Evolutionary conservation across 305 asterid species (phyloP), one percentile per base, ranked within the genome.

Genomic region (Rubia peregrina): DNA sequence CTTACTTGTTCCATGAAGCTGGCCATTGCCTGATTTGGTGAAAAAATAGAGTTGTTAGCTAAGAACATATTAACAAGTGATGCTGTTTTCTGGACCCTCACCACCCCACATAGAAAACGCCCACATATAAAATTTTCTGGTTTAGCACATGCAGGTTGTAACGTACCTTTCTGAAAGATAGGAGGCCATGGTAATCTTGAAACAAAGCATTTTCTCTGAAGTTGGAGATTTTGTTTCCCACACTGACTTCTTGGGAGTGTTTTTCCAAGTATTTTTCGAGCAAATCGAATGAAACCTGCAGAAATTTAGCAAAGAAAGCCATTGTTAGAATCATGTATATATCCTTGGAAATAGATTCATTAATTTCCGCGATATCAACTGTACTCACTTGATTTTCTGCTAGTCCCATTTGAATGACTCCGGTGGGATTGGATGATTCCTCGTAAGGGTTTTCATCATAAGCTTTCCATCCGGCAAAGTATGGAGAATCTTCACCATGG

Each of bases 401-500:
- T 70, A 91, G 84, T 26, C 98, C 97, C 96, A 91, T 91, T 61
- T 91, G 97, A 17, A 91, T 85, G 46, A 91, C 96, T 17, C 97
- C 97, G 12, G 75, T 66, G 10, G 98, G 92, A 61, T 91, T 91
- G 14, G 36, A 24, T 0, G 62, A 0, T 72, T 85, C 89, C 77
- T 91, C 77, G 67, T 88, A 91, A 51, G 95, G 95, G 78, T 91
- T 48, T 70, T 91, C 94, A 74, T 91, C 96, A 55, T 89, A 91
- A 0, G 98, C 94, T 80, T 85, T 91, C 98, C 98, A 91, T 4
- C 98, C 98, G 33, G 98, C 96, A 81, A 91, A 91, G 33, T 91
- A 91, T 0, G 98, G 96, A 13, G 98, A 91, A 62, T 91, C 84
- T 64, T 91, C 98, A 59, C 98, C 96, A 44, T 91, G 98, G 44